A percentile compares a stretch with the other conserved stretches of the same genome.
Evolutionary conservation across 139 green algal species (phyloP).

Genomic region (Coccomyxa sp.): DNA sequence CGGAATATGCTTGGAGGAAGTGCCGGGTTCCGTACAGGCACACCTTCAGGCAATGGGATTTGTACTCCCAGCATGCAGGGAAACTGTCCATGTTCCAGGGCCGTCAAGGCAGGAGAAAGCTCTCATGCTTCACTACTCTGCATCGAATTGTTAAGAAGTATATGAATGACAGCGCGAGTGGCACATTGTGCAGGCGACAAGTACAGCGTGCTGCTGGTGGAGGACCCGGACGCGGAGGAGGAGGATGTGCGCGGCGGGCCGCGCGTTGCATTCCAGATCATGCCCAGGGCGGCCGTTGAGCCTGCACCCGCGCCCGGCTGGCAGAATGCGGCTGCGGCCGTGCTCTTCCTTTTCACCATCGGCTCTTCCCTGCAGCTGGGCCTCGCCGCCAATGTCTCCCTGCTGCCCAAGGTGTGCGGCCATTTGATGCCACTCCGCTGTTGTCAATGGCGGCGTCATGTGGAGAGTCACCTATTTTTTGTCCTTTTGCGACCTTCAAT

Average conservation of each 20-base stretch:
- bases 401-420: conserved; percentile 56
- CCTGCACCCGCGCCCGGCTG: conserved; percentile 51
- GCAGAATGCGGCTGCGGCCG: conserved; percentile 51
- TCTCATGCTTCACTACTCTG: too few relatives aligned
- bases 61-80: too few relatives aligned
- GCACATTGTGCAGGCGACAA: conserved; percentile 44
- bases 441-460: not conserved
- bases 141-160: too few relatives aligned
- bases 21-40: too few relatives aligned
- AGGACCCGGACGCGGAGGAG: conserved; percentile 59
- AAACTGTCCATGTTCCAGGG: too few relatives aligned
- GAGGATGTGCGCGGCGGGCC: conserved; percentile 21
- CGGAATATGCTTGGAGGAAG: too few relatives aligned
- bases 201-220: conserved; percentile 79
- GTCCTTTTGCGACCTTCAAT: not conserved
- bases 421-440: not conserved
- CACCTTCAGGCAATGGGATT: too few relatives aligned
- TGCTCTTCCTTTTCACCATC: conserved; percentile 69
- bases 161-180: too few relatives aligned
- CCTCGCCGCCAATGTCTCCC: conserved; percentile 70
- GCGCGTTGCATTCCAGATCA: conserved; percentile 46
- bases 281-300: conserved; percentile 52
- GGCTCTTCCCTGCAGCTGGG: conserved; percentile 66
- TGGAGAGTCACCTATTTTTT: not conserved
- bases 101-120: too few relatives aligned